Percentiles rank a stretch among this genome's conserved stretches.
These are phyloP conservation scores for Didymella lethalis DNA, from an alignment of 2,329 filamentous ascomycete species.

Conservation along the genomic window DNA sequence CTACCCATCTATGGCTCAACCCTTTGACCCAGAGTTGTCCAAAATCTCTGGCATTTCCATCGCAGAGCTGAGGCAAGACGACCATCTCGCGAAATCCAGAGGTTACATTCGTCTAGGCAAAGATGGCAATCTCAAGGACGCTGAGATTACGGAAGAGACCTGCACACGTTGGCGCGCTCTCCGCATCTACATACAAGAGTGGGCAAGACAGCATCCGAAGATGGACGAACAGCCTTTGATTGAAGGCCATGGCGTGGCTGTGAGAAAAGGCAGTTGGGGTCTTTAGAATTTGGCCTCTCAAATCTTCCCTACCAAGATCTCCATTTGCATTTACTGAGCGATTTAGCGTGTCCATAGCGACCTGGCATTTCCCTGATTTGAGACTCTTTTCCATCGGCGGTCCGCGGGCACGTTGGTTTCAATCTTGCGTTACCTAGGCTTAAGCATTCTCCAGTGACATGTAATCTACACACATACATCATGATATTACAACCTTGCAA, in stretches of 20 bases:
- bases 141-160: slow-evolving; percentile 59
- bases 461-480: background rate
- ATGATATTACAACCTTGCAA: background rate
- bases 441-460: background rate
- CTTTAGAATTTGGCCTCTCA: slow-evolving; percentile 24
- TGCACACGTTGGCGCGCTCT: slow-evolving; percentile 86
- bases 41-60: slow-evolving; percentile 78
- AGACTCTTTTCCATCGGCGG: background rate
- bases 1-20: slow-evolving; percentile 83
- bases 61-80: slow-evolving; percentile 74
- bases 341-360: slow-evolving; percentile 31
- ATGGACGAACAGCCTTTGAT: slow-evolving; percentile 55
- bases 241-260: slow-evolving; percentile 54
- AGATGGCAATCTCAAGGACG: slow-evolving; percentile 57
- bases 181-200: slow-evolving; percentile 83
- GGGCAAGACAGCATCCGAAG: slow-evolving; percentile 85
- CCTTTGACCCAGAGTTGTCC: slow-evolving; percentile 84
- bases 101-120: slow-evolving; percentile 73
- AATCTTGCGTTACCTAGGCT: background rate
- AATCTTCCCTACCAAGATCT: slow-evolving; percentile 9
- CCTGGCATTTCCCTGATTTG: slow-evolving; percentile 9
- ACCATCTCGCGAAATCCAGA: slow-evolving; percentile 68
- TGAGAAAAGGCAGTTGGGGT: slow-evolving; percentile 60
- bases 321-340: slow-evolving; percentile 25
- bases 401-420: background rate